Percentiles rank a stretch among this genome's conserved stretches.
These are phyloP conservation scores for Hericium coralloides DNA, from an alignment of 768 basidiomycete species.

Conservation along the genomic window DNA sequence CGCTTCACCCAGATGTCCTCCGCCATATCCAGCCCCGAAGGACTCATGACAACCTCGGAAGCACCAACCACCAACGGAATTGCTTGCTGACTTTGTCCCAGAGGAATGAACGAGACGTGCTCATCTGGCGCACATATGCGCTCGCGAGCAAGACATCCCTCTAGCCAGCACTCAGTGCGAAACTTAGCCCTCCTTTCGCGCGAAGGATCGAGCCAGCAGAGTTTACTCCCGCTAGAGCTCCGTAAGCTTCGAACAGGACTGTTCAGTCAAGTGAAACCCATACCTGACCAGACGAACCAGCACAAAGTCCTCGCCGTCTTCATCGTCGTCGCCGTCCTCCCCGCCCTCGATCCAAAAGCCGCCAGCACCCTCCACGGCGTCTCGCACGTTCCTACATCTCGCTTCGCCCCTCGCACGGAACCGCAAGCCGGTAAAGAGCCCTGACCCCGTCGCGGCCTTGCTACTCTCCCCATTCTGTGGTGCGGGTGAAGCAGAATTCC, in stretches of 20 bases:
- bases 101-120: conserved; percentile 62
- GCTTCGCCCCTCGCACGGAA: conserved; percentile 67
- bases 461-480: not conserved
- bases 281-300: conserved; percentile 72
- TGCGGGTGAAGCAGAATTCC: not conserved
- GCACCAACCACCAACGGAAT: conserved; percentile 52
- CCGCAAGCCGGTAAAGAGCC: conserved; percentile 44
- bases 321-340: conserved; percentile 24
- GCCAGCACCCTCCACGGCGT: conserved; percentile 52
- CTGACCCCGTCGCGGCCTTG: conserved; percentile 16
- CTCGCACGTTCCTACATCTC: conserved; percentile 41
- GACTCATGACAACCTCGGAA: conserved; percentile 48
- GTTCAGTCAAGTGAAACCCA: conserved; percentile 3
- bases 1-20: conserved; percentile 59
- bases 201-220: conserved; percentile 45
- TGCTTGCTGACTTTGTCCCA: conserved; percentile 30
- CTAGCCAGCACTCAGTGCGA: conserved; percentile 92
- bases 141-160: conserved; percentile 72
- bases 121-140: conserved; percentile 59
- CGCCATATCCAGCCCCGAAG: conserved; percentile 69
- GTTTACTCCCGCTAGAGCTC: conserved; percentile 52
- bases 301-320: conserved; percentile 51
- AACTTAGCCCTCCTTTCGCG: conserved; percentile 33
- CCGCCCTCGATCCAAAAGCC: conserved; percentile 35
- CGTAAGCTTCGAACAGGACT: not conserved